Evolutionary conservation across 192 early-diverging fungal genomes (phyloP).

Genomic region (Umbelopsis isabellina): DNA sequence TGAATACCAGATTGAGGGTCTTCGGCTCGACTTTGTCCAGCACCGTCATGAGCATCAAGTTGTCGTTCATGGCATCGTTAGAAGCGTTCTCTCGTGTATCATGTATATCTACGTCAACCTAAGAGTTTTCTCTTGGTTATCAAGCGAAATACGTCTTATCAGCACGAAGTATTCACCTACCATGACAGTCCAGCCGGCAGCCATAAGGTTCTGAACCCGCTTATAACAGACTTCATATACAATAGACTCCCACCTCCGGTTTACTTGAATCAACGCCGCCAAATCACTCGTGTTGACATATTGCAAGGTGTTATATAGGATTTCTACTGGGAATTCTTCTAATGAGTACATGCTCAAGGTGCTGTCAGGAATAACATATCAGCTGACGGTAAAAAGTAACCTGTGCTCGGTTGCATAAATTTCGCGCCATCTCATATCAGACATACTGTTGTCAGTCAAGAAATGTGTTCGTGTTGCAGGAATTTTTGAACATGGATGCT

Average conservation of each 20-base stretch:
- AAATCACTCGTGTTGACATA: background rate
- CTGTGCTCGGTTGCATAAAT: too few relatives aligned
- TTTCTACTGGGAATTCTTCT: background rate
- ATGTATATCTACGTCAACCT: background rate
- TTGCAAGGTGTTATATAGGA: background rate
- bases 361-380: too few relatives aligned
- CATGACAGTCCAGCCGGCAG: background rate
- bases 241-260: background rate
- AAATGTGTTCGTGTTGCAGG: too few relatives aligned
- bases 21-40: background rate
- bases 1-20: background rate
- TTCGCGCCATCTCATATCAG: too few relatives aligned
- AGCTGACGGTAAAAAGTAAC: too few relatives aligned
- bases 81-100: background rate
- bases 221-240: background rate
- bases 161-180: background rate
- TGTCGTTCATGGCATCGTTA: background rate
- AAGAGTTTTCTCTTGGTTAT: background rate
- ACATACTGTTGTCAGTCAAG: too few relatives aligned
- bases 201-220: background rate
- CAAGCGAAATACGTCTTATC: background rate
- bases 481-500: too few relatives aligned
- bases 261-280: background rate
- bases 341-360: too few relatives aligned
- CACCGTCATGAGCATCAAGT: background rate